Percentiles rank a stretch among this genome's conserved stretches.
Evolutionary conservation across 2,329 filamentous ascomycete species (phyloP).

Genomic region (Ophiostoma australiae): DNA sequence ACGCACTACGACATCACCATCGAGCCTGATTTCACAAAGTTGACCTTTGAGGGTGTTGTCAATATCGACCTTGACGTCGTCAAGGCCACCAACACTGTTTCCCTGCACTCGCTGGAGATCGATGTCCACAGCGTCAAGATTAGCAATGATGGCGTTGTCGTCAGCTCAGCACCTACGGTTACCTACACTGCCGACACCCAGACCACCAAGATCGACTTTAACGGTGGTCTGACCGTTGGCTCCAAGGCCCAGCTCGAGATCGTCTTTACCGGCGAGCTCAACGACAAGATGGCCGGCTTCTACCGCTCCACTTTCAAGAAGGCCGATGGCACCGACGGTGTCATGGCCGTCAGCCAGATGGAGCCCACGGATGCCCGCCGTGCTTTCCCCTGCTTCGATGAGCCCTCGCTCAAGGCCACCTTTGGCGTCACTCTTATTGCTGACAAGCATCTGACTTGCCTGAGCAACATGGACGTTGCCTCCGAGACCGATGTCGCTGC

Average conservation of each 20-base stretch:
- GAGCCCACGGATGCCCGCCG: conserved; percentile 90
- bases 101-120: conserved; percentile 82
- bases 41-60: conserved; percentile 80
- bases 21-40: conserved; percentile 83
- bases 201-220: conserved; percentile 74
- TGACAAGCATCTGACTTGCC: conserved; percentile 81
- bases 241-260: conserved; percentile 72
- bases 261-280: conserved; percentile 71
- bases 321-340: conserved; percentile 69
- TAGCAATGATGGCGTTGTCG: conserved; percentile 51
- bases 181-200: conserved; percentile 75
- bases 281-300: conserved; percentile 87
- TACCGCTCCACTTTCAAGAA: conserved; percentile 90
- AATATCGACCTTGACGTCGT: conserved; percentile 81
- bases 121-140: conserved; percentile 73
- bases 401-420: conserved; percentile 86
- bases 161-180: conserved; percentile 61
- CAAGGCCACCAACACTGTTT: conserved; percentile 78
- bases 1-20: conserved; percentile 85
- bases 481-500: conserved; percentile 69
- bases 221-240: conserved; percentile 65
- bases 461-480: conserved; percentile 95
- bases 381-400: conserved; percentile 94
- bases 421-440: conserved; percentile 89
- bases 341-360: conserved; percentile 91